phyloP scores from a whole-genome alignment of 495 filamentous ascomycete genomes.

The Aspergillus haitiensis region DNA sequence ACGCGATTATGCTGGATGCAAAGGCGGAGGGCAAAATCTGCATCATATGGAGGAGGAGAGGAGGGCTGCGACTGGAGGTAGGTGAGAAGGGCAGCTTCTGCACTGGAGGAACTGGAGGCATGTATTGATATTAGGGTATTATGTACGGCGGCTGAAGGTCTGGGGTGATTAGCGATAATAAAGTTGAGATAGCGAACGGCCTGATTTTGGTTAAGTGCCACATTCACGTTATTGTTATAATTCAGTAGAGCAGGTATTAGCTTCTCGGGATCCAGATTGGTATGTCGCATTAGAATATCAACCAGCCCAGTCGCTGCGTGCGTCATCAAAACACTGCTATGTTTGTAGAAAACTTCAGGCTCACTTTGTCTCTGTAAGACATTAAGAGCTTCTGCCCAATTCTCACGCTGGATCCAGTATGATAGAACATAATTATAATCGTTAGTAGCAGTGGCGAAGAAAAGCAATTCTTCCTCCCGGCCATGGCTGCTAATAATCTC shows the following conservation, averaged over 20 bases:
- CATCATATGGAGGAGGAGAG: slow-evolving; percentile 79
- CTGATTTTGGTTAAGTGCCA: slow-evolving; percentile 70
- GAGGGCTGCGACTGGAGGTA: slow-evolving; percentile 81
- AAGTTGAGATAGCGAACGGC: slow-evolving; percentile 92
- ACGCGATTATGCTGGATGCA: slow-evolving; percentile 93
- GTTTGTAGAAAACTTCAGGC: slow-evolving; percentile 90
- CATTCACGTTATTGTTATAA: slow-evolving; percentile 71
- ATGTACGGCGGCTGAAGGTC: slow-evolving; percentile 86
- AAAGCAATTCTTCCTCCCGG: slow-evolving; percentile 86
- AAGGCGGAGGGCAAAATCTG: slow-evolving; percentile 93
- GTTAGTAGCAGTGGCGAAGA: slow-evolving; percentile 80
- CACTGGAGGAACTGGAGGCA: slow-evolving; percentile 76
- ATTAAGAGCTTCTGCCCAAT: slow-evolving; percentile 85
- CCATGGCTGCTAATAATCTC: slow-evolving; percentile 95
- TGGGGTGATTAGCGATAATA: slow-evolving; percentile 83
- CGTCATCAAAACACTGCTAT: slow-evolving; percentile 93
- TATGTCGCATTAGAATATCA: slow-evolving; percentile 90
- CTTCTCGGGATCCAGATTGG: slow-evolving; percentile 80
- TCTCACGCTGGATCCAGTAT: slow-evolving; percentile 96
- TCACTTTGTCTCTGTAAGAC: slow-evolving; percentile 91
- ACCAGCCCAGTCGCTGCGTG: slow-evolving; percentile 80
- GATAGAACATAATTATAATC: slow-evolving; percentile 93
- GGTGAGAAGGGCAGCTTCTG: slow-evolving; percentile 79
- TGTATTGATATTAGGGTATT: slow-evolving; percentile 97
- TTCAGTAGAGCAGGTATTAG: slow-evolving; percentile 91